Conservation (phyloP, 73 alveolate species). For the Tetrahymena borealis region DNA sequence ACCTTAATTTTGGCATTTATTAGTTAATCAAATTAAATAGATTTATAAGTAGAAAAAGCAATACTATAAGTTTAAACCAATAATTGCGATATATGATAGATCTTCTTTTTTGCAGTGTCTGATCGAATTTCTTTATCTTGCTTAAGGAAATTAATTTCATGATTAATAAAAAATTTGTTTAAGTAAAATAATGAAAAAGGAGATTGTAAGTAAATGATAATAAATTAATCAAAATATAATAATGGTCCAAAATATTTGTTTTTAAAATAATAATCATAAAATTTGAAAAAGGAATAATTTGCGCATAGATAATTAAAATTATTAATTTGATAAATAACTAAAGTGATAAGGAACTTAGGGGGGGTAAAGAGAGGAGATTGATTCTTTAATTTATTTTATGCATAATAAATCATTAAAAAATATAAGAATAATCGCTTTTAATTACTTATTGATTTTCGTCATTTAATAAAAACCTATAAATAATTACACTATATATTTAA, state of each 20-base stretch:
- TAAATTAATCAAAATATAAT: too few relatives aligned
- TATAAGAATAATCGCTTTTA: neutral
- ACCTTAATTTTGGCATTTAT: too few relatives aligned
- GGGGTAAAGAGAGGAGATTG: neutral
- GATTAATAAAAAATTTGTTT: too few relatives aligned
- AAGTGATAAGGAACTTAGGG: neutral
- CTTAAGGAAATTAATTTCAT: too few relatives aligned
- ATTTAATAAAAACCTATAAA: neutral
- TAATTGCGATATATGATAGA: too few relatives aligned
- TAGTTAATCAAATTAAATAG: too few relatives aligned
- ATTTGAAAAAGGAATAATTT: neutral
- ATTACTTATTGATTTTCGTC: neutral
- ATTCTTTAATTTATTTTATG: neutral
- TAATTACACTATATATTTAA: neutral
- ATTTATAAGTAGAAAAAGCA: too few relatives aligned
- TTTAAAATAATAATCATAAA: neutral
- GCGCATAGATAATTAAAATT: neutral
- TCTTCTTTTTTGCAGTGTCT: too few relatives aligned
- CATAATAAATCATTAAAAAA: neutral
- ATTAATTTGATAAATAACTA: neutral
- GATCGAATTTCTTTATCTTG: too few relatives aligned
- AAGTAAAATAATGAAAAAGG: too few relatives aligned
- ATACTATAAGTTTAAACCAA: too few relatives aligned
- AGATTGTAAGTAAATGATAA: neutral
- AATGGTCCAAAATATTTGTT: too few relatives aligned